Base-by-base conservation (phyloP, 768 basidiomycete genomes). In the Mycena epipterygia region DNA sequence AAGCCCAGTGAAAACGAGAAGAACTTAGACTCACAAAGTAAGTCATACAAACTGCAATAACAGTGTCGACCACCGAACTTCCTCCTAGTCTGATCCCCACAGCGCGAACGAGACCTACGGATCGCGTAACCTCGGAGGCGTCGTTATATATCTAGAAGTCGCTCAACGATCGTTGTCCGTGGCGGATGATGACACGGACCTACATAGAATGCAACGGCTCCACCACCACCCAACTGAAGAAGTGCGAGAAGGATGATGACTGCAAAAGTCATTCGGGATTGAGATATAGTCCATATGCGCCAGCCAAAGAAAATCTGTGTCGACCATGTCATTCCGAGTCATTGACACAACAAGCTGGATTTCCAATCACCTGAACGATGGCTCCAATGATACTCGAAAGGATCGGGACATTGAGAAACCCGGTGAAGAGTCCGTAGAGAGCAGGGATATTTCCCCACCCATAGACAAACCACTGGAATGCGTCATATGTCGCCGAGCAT, bases 381-480 rank as follows among this genome's bases (percentile, higher is more conserved):
- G 73, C 60, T 23, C 62, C 72, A 23, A 74, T 64, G n/a, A 67
- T 60, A 37, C 75, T 74, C 21, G 67, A 57, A 16, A 75, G 58
- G 39, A 70, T 57, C 14, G 73, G 73, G n/a, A 75, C 65, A 57
- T 75, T 74, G 51, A 75, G 57, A 35, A 68, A 75, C 2, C 39
- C 29, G 12, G 55, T 69, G 51, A 59, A 71, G 1, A 69, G 16
- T 19, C 49, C 44, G 59, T 69, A 68, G 17, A 75, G 56, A 1
- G 59, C 56, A 9, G 56, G 55, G 12, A 58, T 56, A 29, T 46
- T 51, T 13, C 75, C 75, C 70, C 70, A 75, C 16, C 73, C 75
- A 63, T 68, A 72, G 14, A 74, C 73, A 39, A 74, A 75, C 75
- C 75, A 75, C 16, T 75, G 73, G 41, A 75, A 72, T 6, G 48